These are phyloP conservation scores for Spongiforma sp. DNA, from an alignment of 1,284 basidiomycete genomes.

Conservation along the genomic window DNA sequence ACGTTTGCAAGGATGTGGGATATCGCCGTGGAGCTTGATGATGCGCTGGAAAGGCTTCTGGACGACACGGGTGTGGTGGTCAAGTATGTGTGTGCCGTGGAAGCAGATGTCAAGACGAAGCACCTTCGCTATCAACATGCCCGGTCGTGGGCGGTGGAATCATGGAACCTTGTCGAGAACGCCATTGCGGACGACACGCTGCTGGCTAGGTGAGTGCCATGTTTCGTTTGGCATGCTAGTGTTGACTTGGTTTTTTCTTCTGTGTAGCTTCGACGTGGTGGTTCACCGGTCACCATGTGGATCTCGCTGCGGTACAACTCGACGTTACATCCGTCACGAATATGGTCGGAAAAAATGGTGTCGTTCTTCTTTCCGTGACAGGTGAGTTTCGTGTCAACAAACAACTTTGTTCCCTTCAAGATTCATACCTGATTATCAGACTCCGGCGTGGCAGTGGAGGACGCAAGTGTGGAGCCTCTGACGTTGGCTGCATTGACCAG, in stretches of 20 bases:
- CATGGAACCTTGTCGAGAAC: slow-evolving; percentile 20
- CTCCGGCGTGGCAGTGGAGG: slow-evolving; percentile 24
- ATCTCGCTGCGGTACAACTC: slow-evolving; percentile 27
- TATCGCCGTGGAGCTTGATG: slow-evolving; percentile 22
- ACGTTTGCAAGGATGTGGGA: slow-evolving; percentile 24
- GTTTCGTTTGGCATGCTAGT: background rate
- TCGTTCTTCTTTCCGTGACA: slow-evolving; percentile 26
- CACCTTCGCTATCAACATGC: slow-evolving; percentile 17
- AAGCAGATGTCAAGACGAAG: slow-evolving; percentile 31
- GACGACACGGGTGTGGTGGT: slow-evolving; percentile 23
- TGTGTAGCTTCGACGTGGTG: slow-evolving; percentile 24
- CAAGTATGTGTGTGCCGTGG: slow-evolving; percentile 31
- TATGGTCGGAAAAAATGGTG: slow-evolving; percentile 24
- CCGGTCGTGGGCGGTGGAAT: slow-evolving; percentile 25
- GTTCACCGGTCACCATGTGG: slow-evolving; percentile 22
- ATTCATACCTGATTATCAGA: slow-evolving; percentile 7
- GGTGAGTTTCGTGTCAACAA: no score
- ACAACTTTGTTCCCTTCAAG: no score
- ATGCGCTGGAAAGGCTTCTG: slow-evolving; percentile 18
- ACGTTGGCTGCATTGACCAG: slow-evolving; percentile 12
- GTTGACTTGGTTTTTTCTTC: background rate
- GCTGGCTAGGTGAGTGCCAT: slow-evolving; percentile 20
- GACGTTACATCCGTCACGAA: slow-evolving; percentile 27
- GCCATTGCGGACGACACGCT: slow-evolving; percentile 1
- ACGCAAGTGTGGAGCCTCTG: slow-evolving; percentile 16